A percentile compares a stretch with the other conserved stretches of the same genome.
These are phyloP conservation scores for Aphanomyces euteiches DNA, from an alignment of 352 stramenopile genomes.

Conservation along the genomic window DNA sequence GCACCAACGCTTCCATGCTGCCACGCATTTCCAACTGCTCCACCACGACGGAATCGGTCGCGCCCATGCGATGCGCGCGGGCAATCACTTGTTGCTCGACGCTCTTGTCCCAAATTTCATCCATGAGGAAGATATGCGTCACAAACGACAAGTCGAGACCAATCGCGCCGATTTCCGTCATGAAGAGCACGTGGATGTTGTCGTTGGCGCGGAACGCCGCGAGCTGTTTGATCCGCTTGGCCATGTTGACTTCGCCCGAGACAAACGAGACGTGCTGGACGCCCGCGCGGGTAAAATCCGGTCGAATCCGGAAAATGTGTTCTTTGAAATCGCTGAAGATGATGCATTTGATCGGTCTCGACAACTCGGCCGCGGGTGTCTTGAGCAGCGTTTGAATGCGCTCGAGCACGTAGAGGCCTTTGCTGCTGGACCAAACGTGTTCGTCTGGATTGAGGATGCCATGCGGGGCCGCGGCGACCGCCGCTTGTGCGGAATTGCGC, in stretches of 20 bases:
- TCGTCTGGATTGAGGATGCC: constrained; percentile 5
- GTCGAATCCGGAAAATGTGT: constrained; percentile 69
- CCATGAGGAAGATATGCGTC: constrained; percentile 97
- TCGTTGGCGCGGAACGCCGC: constrained; percentile 54
- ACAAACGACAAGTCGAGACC: constrained; percentile 97
- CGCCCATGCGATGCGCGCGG: constrained; percentile 94
- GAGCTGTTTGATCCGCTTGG: constrained; percentile 52
- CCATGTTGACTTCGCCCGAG: constrained; percentile 38
- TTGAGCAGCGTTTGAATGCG: constrained; percentile 55
- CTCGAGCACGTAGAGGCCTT: constrained; percentile 65
- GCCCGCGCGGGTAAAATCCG: constrained; percentile 66
- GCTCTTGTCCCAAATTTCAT: constrained; percentile 95
- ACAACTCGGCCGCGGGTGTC: neutral
- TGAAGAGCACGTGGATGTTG: constrained; percentile 87
- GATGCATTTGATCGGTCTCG: constrained; percentile 56
- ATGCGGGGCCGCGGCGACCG: neutral
- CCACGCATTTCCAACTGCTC: constrained; percentile 89
- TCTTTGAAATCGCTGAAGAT: constrained; percentile 83
- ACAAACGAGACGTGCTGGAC: constrained; percentile 67
- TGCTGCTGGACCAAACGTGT: constrained; percentile 45
- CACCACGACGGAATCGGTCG: constrained; percentile 87
- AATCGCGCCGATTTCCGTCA: constrained; percentile 92
- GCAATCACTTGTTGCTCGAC: constrained; percentile 94
- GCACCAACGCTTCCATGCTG: constrained; percentile 77
- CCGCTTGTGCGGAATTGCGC: constrained; percentile 28